Base-by-base conservation (phyloP, 257 asterid species). In the Nicotiana noctiflora region DNA sequence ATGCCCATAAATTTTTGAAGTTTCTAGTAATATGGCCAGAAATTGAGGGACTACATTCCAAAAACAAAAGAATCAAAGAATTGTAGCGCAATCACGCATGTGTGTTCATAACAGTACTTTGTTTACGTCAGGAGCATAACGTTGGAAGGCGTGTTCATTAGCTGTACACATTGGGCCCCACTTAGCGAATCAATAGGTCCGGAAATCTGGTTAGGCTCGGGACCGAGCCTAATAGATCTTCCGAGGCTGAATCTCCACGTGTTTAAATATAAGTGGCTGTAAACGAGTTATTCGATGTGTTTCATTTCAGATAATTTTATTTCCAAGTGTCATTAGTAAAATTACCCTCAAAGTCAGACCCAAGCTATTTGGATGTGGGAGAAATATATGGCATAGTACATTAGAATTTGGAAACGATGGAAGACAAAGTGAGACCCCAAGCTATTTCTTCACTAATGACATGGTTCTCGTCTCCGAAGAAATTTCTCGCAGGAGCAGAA, bases 151-250 rank as follows among this genome's bases (percentile, higher is more conserved):
- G 80, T 75, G 80, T 29, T 57, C 40, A 40, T 2, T 0, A 6
- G 31, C 32, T 70, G 76, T 12, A 1, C 18, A 6, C 12, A 8
- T 40, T 40, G 87, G 83, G 83, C 8, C 70, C 89, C 79, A 75
- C 82, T 44, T 27, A 65, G 77, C 81, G 72, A 57, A 76, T 78
- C 85, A 65, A 11, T 32, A 46, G 86, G 84, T 40, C 2, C 12
- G 12, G 49, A 40, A 40, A 40, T 40, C 12, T 8, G 3, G 3
- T 0, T 40, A 40, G 49, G 49, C 80, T 82, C 60, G 80, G 86
- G 51, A 8, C 81, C 88, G 78, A 85, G 27, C 85, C 87, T 82
- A 19, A 19, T 37, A 84, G 88, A 89, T 89, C 81, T 86, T 12
- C 88, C 88, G 88, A 87, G 46, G 88, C 88, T 80, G 18, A 25